Evolutionary conservation across 345 rosid species (phyloP), one percentile per base, ranked within the genome.

Genomic region (Limnanthes douglasii): DNA sequence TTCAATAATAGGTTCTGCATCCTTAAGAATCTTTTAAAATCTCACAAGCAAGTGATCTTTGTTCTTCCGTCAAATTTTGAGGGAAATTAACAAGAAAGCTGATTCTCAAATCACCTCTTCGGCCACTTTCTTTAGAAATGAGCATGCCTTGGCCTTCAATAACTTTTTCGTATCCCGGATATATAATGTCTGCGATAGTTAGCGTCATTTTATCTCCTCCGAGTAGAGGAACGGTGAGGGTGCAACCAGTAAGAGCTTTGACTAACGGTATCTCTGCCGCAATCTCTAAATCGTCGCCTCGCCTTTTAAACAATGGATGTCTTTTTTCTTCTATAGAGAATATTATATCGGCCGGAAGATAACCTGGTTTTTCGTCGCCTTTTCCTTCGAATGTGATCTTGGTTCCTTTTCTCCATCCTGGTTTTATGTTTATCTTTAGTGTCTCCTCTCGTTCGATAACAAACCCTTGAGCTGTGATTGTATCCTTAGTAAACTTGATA

Each of bases 341-440:
- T 2, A 65, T 48, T 1, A 83, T 53, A 35, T 83, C 93, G 3
- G 86, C 77, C 0, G 84, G 81, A 1, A 65, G 68, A 39, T 74
- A 71, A 0, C 95, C 95, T 0, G 83, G 95, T 52, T 57, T 68
- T 51, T 83, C 77, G n/a, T 74, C 71, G 0, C 93, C 97, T 41
- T 69, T 82, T 19, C 93, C 95, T 43, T 83, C 93, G 11, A 88
- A 83, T 44, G 69, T 72, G 18, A 88, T 75, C 64, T 62, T 73
- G 0, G 90, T 88, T 40, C 97, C 97, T 57, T 62, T 71, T 56
- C 31, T 79, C 97, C 97, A 88, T 54, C 97, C 97, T 11, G 95
- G 90, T 34, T 76, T 60, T 9, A 88, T 47, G 16, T 61, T 76
- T 39, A 88, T 70, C 37, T 56, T 65, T 21, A 88, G 34, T 15